A percentile compares a stretch with the other conserved stretches of the same genome.
Conservation (phyloP, 306 rosid species). For the Pyrus pyrifolia region DNA sequence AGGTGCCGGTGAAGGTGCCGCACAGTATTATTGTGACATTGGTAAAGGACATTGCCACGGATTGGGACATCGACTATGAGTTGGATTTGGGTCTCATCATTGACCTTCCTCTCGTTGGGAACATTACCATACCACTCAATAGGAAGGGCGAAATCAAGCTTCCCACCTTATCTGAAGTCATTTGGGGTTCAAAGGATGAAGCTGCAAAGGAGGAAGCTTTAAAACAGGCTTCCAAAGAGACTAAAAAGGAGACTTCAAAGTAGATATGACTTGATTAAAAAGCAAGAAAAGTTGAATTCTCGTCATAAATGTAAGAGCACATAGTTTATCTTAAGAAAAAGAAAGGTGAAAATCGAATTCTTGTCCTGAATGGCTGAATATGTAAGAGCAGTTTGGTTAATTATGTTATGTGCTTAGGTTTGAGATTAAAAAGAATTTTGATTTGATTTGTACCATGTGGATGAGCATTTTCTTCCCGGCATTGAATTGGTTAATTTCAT, state of each 20-base stretch:
- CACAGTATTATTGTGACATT: conserved; percentile 55
- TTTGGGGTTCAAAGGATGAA: not conserved
- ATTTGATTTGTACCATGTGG: not conserved
- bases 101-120: conserved; percentile 65
- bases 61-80: conserved; percentile 86
- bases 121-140: conserved; percentile 68
- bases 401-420: not conserved
- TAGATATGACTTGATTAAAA: not conserved
- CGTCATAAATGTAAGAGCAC: not conserved
- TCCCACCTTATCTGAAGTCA: conserved; percentile 34
- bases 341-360: not conserved
- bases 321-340: not conserved
- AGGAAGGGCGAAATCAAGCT: conserved; percentile 74
- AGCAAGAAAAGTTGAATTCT: not conserved
- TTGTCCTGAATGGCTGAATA: not conserved
- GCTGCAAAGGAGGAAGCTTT: not conserved
- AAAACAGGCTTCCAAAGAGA: not conserved
- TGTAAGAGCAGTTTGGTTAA: not conserved
- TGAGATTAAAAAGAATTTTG: not conserved
- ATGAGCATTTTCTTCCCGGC: not conserved
- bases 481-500: not conserved
- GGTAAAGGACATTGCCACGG: conserved; percentile 57
- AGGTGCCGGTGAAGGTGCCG: conserved; percentile 64
- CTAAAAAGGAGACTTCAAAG: not conserved
- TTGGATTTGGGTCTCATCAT: conserved; percentile 47